phyloP scores from a whole-genome alignment of 2,329 filamentous ascomycete species.

The Neurospora sp. region DNA sequence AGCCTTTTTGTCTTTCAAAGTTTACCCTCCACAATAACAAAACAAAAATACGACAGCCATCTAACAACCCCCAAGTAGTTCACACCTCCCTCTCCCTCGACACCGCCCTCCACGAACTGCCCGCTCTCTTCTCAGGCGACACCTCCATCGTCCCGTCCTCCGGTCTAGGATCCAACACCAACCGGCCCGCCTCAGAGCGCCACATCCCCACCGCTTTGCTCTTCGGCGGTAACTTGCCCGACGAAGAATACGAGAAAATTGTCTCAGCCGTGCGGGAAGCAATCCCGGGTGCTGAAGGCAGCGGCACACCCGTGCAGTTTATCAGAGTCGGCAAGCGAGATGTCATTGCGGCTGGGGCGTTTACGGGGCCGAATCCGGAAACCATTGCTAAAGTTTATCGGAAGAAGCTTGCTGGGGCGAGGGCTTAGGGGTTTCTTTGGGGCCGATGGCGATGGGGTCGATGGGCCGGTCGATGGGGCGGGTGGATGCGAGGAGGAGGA shows the following conservation, averaged over 20 bases:
- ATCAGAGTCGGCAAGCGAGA: constrained; percentile 19
- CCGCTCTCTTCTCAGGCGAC: constrained; percentile 13
- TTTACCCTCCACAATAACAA: too few species aligned
- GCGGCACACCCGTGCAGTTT: constrained; percentile 8
- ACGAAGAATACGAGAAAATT: constrained; percentile 14
- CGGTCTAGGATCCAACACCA: constrained; percentile 11
- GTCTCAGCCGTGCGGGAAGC: constrained; percentile 7
- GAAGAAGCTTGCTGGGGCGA: constrained; percentile 17
- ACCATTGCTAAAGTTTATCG: constrained; percentile 19
- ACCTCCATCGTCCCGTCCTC: constrained; percentile 8
- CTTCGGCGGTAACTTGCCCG: constrained; percentile 15
- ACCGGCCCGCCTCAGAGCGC: not conserved
- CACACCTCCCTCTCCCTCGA: constrained; percentile 11
- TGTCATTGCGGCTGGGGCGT: constrained; percentile 19
- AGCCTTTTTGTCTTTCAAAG: too few species aligned
- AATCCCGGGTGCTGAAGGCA: not conserved
- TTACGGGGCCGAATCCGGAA: constrained; percentile 19
- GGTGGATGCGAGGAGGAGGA: not conserved
- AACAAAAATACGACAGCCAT: too few species aligned
- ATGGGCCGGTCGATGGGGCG: not conserved
- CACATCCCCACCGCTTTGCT: constrained; percentile 13
- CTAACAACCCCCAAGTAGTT: constrained; percentile 7
- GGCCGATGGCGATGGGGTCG: not conserved
- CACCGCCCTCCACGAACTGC: constrained; percentile 12
- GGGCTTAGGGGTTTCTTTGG: constrained; percentile 3